Evolutionary conservation across 2,329 filamentous ascomycete genomes (phyloP), one percentile per base, ranked within the genome.

Genomic region (Lachnellula subtilissima): DNA sequence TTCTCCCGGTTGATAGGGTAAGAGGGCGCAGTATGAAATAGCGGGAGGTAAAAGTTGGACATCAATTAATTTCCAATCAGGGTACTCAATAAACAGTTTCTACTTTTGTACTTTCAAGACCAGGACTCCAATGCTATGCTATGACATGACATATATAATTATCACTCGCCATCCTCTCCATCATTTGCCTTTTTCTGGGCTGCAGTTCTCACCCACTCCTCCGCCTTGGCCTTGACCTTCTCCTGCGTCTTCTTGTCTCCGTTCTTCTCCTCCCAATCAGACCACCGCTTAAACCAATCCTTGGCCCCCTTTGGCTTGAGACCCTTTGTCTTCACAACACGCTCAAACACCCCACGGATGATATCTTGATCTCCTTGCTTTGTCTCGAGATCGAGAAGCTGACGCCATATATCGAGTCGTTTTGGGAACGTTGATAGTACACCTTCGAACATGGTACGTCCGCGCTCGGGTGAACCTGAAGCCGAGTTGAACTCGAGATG

Each of bases 391-490:
- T 96, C 91, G 1, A 97, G 75, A 62, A 96, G 85, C 73, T 96
- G 87, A 72, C 91, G 94, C 93, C 93, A 97, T 51, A 97, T 77
- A 70, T 97, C 91, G 57, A 91, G 84, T 71, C 91, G 89, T 77
- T 95, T 96, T 47, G 91, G 90, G 76, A 87, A 96, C 4, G 88
- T 87, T 37, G 84, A 82, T 7, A 99, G 79, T 8, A 99, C 79
- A 40, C 87, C 88, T 72, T 97, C 93, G 66, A 97, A 97, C 69
- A 97, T 87, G 25, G 95, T 99, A 17, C 95, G 87, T 9, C 94
- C 94, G 56, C 90, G 89, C 75, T 99, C 95, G 2, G 91, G 78
- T 65, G 95, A 89, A 53, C 92, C 92, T 66, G 88, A 84, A 7
- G 84, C 73, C 11, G 89, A 93, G 62, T 86, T 87, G 80, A 96